Base-by-base conservation (phyloP, 2,329 filamentous ascomycete genomes). In the Microdochium trichocladiopsis region DNA sequence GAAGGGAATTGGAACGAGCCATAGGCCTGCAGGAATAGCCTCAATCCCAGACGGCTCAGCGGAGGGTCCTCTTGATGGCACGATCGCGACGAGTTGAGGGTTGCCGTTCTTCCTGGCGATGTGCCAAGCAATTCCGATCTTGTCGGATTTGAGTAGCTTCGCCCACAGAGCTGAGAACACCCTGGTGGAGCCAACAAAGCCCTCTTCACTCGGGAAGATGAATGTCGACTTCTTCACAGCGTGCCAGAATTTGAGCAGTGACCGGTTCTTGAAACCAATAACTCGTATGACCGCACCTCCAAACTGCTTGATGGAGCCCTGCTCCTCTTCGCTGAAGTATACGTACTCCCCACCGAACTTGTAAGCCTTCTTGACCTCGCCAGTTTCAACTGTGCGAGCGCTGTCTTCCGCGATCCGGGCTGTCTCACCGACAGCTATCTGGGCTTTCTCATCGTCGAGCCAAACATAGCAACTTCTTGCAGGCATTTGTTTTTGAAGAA, bases 261-360 rank as follows among this genome's bases (percentile, higher is more conserved):
- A 82, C 25, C 88, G 75, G 6, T 90, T 83, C 66, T 97, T 99
- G 78, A 99, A 99, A 5, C 94, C 94, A 52, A 99, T 87, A 58
- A 99, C 87, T 4, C 91, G 86, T 52, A 99, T 87, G 12, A 89
- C 76, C 0, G 90, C 89, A 1, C 87, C 78, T 2, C 92, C 93
- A 61, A 96, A 96, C 58, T 89, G 75, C 55, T 86, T 85, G 53
- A 99, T 77, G 21, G 79, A 73, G 53, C 86, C 86, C 55, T 93
- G 83, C 66, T 99, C 93, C 31, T 96, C 91, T 1, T 85, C 80
- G 0, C 85, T 85, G 66, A 99, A 99, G 49, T 87, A 80, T 48
- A 99, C 83, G 48, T 90, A 90, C 58, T 95, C 90, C 37, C 90
- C 92, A 12, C 93, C 94, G 63, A 97, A 97, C 61, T 94, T 96